Evolutionary conservation across 1,284 basidiomycete genomes (phyloP), one percentile per base, ranked within the genome.

Genomic region (Spongispora temasekensis): DNA sequence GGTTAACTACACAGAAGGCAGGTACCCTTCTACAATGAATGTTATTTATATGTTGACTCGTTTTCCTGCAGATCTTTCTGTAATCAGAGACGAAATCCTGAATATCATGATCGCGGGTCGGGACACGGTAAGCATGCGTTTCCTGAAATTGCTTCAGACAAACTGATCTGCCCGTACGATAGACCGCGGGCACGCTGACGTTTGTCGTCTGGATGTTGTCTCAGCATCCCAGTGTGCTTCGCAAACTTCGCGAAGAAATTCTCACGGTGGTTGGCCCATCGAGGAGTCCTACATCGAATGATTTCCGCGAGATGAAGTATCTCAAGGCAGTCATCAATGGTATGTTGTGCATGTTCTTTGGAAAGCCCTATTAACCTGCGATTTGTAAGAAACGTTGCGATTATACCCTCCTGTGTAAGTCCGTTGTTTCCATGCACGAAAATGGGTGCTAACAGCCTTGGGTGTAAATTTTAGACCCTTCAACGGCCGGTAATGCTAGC

Each of bases 351-450:
- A 23, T 34, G 31, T 21, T 5, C 21, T 23, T 30, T 46, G 9
- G 19, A 25, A 6, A n/a, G 17, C 9, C 27, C 42, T 21, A 30
- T 50, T 42, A 17, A 56, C 53, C 58, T 25, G 54, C 17, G n/a
- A 1, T 13, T 15, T n/a, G 5, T 60, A 53, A 84, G 87, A 89
- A 72, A 84, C 83, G 0, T 70, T 88, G 55, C 77, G 87, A n/a
- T 65, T 89, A 10, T 88, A 83, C 72, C 87, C 88, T 4, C 73
- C 84, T 25, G 86, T 88, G 79, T 86, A 73, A 68, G 80, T 71
- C 9, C 53, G 8, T 31, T 28, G n/a, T 25, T 50, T 46, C n/a
- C n/a, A n/a, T n/a, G n/a, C n/a, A n/a, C n/a, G n/a, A n/a, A n/a
- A n/a, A n/a, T n/a, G n/a, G n/a, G n/a, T n/a, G n/a, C n/a, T n/a